A percentile compares a stretch with the other conserved stretches of the same genome.
Evolutionary conservation across 31 red algal genomes (phyloP).

Genomic region (Endocladia muricata): DNA sequence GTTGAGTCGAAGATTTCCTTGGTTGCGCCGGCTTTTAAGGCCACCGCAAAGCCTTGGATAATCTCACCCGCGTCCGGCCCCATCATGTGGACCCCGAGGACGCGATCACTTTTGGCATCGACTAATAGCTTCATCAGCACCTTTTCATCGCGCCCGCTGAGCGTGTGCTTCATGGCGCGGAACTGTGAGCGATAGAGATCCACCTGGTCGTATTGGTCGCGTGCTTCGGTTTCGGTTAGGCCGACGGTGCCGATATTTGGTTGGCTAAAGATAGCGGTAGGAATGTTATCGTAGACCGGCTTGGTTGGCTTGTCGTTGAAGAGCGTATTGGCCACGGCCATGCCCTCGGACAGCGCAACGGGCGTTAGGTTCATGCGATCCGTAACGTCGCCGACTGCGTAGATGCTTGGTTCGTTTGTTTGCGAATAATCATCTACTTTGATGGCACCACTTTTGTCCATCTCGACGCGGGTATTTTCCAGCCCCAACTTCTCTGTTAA

Average conservation of each 20-base stretch:
- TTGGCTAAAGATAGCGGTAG: slow-evolving; percentile 93
- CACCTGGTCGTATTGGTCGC: slow-evolving; percentile 73
- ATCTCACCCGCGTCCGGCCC: slow-evolving; percentile 89
- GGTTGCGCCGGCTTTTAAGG: slow-evolving; percentile 92
- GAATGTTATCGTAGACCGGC: slow-evolving; percentile 77
- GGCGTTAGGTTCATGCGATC: slow-evolving; percentile 89
- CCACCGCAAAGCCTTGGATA: slow-evolving; percentile 85
- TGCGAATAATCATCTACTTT: slow-evolving; percentile 85
- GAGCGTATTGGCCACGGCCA: slow-evolving; percentile 86
- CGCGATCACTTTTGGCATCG: slow-evolving; percentile 64
- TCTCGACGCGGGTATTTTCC: slow-evolving; percentile 67
- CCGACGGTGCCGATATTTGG: slow-evolving; percentile 92
- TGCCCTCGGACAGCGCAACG: slow-evolving; percentile 93
- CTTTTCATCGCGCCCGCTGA: slow-evolving; percentile 72
- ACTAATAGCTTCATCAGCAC: slow-evolving; percentile 95
- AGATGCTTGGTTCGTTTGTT: slow-evolving; percentile 87
- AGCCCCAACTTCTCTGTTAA: slow-evolving; percentile 56
- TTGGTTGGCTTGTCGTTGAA: slow-evolving; percentile 67
- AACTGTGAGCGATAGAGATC: slow-evolving; percentile 89
- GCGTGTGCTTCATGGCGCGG: slow-evolving; percentile 95
- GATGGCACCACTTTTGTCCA: slow-evolving; percentile 68
- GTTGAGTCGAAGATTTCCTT: slow-evolving; percentile 94
- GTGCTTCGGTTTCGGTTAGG: slow-evolving; percentile 80
- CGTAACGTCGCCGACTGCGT: slow-evolving; percentile 95
- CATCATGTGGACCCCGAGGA: slow-evolving; percentile 90